A percentile compares a stretch with the other conserved stretches of the same genome.
These are phyloP conservation scores for Mortierella sp. DNA, from an alignment of 371 early-diverging fungal genomes.

Conservation along the genomic window DNA sequence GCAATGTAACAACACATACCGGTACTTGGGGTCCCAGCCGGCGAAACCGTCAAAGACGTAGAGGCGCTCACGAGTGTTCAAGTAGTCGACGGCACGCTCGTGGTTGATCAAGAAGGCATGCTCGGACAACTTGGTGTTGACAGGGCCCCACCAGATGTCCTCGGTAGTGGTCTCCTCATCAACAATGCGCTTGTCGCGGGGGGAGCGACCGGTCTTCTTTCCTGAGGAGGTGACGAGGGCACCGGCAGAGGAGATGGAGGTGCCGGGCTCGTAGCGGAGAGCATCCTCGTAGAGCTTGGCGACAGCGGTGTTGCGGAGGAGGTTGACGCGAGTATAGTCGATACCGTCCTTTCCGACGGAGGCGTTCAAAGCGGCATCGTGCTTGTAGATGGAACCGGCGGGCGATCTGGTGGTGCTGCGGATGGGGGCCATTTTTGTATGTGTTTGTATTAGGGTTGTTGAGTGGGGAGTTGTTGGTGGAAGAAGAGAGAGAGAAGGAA, in stretches of 20 bases:
- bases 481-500: not conserved
- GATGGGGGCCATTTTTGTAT: slow-evolving; percentile 7
- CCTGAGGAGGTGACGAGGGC: slow-evolving; percentile 94
- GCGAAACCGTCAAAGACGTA: slow-evolving; percentile 96
- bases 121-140: slow-evolving; percentile 91
- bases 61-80: slow-evolving; percentile 93
- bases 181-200: slow-evolving; percentile 96
- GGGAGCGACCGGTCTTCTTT: slow-evolving; percentile 89
- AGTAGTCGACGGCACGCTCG: slow-evolving; percentile 95
- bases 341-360: slow-evolving; percentile 49
- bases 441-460: not conserved
- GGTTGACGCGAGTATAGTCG: slow-evolving; percentile 64
- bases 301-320: slow-evolving; percentile 78
- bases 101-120: slow-evolving; percentile 93
- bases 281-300: slow-evolving; percentile 96
- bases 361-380: slow-evolving; percentile 31
- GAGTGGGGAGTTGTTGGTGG: slow-evolving; percentile 14
- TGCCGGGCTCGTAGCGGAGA: slow-evolving; percentile 87
- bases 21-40: slow-evolving; percentile 96
- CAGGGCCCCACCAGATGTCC: slow-evolving; percentile 98
- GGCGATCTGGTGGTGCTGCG: slow-evolving; percentile 19
- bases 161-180: slow-evolving; percentile 86
- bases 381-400: slow-evolving; percentile 27
- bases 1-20: slow-evolving; percentile 45
- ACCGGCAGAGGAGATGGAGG: slow-evolving; percentile 90